Percentiles rank a stretch among this genome's conserved stretches.
These are phyloP conservation scores for Agrocybe chaxingu DNA, from an alignment of 768 basidiomycete genomes.

Conservation along the genomic window DNA sequence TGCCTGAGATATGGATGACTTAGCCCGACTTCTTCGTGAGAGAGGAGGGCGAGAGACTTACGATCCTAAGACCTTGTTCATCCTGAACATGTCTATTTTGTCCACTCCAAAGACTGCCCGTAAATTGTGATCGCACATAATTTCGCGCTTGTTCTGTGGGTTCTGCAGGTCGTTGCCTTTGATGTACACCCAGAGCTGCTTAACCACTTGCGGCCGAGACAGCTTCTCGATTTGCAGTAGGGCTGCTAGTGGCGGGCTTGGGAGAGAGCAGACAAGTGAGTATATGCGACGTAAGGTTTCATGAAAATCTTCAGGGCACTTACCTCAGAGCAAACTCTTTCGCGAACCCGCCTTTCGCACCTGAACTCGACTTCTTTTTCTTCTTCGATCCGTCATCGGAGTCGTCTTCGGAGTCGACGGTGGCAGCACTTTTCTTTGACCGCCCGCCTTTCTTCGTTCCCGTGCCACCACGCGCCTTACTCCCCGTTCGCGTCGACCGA, in stretches of 20 bases:
- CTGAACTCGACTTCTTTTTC: conserved; percentile 43
- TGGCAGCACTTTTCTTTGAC: conserved; percentile 52
- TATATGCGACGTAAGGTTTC: not conserved
- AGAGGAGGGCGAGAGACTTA: conserved; percentile 29
- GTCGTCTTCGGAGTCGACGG: conserved; percentile 52
- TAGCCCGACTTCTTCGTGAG: not conserved
- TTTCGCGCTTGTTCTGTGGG: conserved; percentile 77
- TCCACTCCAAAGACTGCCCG: conserved; percentile 76
- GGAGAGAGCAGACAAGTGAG: conserved; percentile 8
- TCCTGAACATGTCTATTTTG: conserved; percentile 89
- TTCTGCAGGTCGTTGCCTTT: conserved; percentile 82
- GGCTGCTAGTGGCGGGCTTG: conserved; percentile 69
- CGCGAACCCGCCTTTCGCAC: conserved; percentile 70
- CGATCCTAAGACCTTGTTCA: conserved; percentile 90
- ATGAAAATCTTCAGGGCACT: conserved; percentile 8
- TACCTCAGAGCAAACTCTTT: conserved; percentile 78
- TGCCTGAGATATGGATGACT: conserved; percentile 16
- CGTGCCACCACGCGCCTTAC: conserved; percentile 30
- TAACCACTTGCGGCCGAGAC: conserved; percentile 88
- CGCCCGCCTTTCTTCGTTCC: conserved; percentile 44
- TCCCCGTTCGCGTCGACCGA: conserved; percentile 47
- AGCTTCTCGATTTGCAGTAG: conserved; percentile 66
- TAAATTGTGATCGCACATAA: conserved; percentile 74
- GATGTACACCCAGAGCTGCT: conserved; percentile 88
- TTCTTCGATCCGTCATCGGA: conserved; percentile 39